Base-by-base conservation (phyloP, 2,329 filamentous ascomycete genomes). In the Hymenoscyphus albidus region DNA sequence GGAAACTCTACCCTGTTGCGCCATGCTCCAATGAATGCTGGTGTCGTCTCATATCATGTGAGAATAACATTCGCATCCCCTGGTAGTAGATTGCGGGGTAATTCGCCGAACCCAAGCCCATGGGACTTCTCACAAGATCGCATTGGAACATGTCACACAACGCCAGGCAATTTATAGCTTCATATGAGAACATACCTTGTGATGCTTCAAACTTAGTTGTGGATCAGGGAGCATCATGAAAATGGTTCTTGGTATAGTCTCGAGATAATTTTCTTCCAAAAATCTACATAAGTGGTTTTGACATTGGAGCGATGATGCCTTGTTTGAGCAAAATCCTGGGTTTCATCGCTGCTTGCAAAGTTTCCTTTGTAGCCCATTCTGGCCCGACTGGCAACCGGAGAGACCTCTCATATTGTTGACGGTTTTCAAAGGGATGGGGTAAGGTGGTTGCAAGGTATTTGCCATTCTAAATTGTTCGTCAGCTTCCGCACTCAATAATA, bases 311-410 rank as follows among this genome's bases (percentile, higher is more conserved):
- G 77, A 99, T 93, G 70, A 96, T 83, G 58, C 95, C 95, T 79
- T 93, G 91, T 82, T 96, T 97, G 76, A 97, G 81, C 77, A 98
- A 82, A 70, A 98, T 85, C 72, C 92, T 87, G 65, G 95, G 95
- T 84, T 94, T 96, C 65, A 91, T 96, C 67, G 86, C 86, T 71
- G 90, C 87, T 81, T 98, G 93, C 83, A 95, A 95, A 14, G 90
- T 92, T 80, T 92, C 88, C 84, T 97, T 97, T n/a, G 94, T 98
- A 71, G 88, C 88, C 93, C 94, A 99, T 78, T 99, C 94, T 16
- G 90, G 92, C 1, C 95, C 95, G 66, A 98, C 86, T 1, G 95
- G 95, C 70, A 97, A 79, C 55, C 94, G 84, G 65, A 98, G 80
- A 69, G 90, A 91, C 60, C 94, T 83, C 81, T 99, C 95, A 78